Conservation (phyloP, 345 rosid genomes). For the Mangifera indica region DNA sequence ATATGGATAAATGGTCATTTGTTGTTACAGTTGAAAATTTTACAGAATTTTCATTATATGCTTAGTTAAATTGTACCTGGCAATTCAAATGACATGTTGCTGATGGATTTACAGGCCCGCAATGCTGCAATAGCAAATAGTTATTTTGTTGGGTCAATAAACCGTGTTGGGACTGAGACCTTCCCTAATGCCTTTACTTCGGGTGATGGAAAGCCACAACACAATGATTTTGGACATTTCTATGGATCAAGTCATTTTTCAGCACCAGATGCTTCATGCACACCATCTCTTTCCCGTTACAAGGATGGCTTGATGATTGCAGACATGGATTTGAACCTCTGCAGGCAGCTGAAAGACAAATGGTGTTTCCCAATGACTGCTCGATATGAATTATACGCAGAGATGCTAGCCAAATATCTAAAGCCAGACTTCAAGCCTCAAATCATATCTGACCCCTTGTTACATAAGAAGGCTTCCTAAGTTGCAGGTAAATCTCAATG, state of each 20-base stretch:
- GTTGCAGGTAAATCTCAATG: conserved; percentile 21
- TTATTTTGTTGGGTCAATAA: conserved; percentile 93
- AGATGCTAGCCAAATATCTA: conserved; percentile 50
- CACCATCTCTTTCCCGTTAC: conserved; percentile 73
- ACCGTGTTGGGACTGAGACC: conserved; percentile 91
- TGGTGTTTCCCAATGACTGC: conserved; percentile 96
- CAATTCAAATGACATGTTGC: neutral
- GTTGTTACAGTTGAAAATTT: neutral
- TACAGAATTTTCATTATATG: neutral
- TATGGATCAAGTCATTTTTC: conserved; percentile 93
- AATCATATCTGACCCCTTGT: conserved; percentile 70
- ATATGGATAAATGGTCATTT: neutral
- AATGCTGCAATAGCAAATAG: conserved; percentile 96
- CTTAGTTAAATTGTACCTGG: neutral
- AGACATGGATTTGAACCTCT: conserved; percentile 90
- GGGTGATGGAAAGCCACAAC: conserved; percentile 87
- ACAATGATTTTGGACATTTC: conserved; percentile 85
- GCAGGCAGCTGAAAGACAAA: conserved; percentile 87
- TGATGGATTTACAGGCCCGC: conserved; percentile 57
- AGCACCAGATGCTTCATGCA: conserved; percentile 93
- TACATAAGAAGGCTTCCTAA: conserved; percentile 56
- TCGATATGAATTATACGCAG: conserved; percentile 68
- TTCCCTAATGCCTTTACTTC: conserved; percentile 93
- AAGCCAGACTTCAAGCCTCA: conserved; percentile 77
- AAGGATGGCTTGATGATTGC: conserved; percentile 80